These are phyloP conservation scores for Pseudogymnoascus sp. DNA, from an alignment of 2,329 filamentous ascomycete genomes.

Conservation along the genomic window DNA sequence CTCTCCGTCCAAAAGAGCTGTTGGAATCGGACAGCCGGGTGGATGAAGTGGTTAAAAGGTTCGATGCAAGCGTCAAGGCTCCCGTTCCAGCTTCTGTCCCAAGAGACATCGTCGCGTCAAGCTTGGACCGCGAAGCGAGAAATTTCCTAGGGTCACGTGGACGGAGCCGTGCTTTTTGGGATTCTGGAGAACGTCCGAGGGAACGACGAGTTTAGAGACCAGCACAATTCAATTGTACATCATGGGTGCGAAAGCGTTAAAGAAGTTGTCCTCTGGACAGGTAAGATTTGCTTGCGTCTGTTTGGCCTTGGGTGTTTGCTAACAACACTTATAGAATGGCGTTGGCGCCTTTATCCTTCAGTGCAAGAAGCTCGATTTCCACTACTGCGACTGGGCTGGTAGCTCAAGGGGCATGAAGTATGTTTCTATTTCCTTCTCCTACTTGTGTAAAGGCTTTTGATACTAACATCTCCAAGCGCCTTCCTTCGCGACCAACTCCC, in stretches of 20 bases:
- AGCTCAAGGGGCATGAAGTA: constrained; percentile 95
- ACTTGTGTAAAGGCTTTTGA: neutral
- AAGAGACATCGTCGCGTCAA: neutral
- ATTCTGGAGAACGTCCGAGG: neutral
- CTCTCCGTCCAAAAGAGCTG: neutral
- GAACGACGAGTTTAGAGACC: neutral
- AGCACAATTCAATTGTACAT: constrained; percentile 10
- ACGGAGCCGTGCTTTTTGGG: neutral
- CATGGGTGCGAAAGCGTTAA: constrained; percentile 47
- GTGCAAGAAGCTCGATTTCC: constrained; percentile 91
- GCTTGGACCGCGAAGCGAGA: constrained; percentile 5
- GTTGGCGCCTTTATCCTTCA: constrained; percentile 93
- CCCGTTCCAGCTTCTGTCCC: neutral
- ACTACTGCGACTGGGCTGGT: constrained; percentile 95
- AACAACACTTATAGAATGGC: constrained; percentile 65
- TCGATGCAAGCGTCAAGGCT: neutral
- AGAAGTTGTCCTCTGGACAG: constrained; percentile 44
- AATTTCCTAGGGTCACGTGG: neutral
- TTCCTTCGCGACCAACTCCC: constrained; percentile 74
- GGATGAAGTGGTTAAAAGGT: neutral
- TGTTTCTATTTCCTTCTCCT: constrained; percentile 22
- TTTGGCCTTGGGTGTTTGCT: constrained; percentile 9
- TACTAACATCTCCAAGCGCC: constrained; percentile 40
- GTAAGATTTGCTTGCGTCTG: constrained; percentile 29
- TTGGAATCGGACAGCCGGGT: neutral